Conservation (phyloP, 2,329 filamentous ascomycete genomes). For the Hymenotorrendiella dingleyae region DNA sequence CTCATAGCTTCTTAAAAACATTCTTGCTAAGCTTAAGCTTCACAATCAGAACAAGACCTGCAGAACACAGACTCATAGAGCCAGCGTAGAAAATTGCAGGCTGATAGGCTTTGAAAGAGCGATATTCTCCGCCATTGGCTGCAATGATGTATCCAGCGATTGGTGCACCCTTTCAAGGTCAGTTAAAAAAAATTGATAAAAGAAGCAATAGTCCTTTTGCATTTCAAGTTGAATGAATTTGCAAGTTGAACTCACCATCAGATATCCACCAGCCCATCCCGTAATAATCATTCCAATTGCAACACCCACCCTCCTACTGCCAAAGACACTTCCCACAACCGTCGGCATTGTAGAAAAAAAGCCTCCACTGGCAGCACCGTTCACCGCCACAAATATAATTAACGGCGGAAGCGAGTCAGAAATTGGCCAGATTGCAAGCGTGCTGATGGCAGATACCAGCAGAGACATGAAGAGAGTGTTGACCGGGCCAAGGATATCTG, state of each 20-base stretch:
- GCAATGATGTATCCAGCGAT: constrained; percentile 55
- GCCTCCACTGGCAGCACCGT: constrained; percentile 54
- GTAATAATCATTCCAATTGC: constrained; percentile 58
- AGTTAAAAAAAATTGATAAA: not conserved
- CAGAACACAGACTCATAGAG: constrained; percentile 41
- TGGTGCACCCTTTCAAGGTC: constrained; percentile 41
- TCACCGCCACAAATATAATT: constrained; percentile 51
- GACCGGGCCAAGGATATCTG: constrained; percentile 48
- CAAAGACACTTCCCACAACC: constrained; percentile 54
- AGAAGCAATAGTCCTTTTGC: no score
- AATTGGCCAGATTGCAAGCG: constrained; percentile 56
- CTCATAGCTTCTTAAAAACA: constrained; percentile 34
- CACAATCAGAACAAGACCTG: constrained; percentile 37
- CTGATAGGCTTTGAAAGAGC: constrained; percentile 46
- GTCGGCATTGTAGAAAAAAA: constrained; percentile 62
- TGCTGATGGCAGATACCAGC: constrained; percentile 48
- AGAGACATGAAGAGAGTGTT: constrained; percentile 49
- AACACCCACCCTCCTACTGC: constrained; percentile 45
- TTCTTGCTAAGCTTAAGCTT: constrained; percentile 38
- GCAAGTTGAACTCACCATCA: constrained; percentile 42
- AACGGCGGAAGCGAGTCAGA: constrained; percentile 48
- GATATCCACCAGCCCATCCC: constrained; percentile 55
- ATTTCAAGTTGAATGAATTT: no score
- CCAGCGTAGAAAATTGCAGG: constrained; percentile 59
- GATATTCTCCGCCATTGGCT: constrained; percentile 45